Base-by-base conservation (phyloP, 2,329 filamentous ascomycete species). In the Claviceps purpurea region DNA sequence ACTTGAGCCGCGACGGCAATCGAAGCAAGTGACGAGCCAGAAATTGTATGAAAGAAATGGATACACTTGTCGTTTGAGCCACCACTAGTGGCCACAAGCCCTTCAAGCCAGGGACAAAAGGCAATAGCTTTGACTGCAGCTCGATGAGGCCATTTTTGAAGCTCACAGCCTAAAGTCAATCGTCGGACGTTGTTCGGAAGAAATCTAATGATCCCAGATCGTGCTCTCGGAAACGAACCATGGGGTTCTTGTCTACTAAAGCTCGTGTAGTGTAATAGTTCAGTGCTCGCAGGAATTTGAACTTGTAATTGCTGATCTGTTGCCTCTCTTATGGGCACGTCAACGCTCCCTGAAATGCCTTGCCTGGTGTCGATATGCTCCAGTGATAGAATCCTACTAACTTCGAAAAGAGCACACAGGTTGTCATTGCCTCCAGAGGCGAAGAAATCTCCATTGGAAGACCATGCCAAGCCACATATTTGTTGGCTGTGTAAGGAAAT, bases 71-170 rank as follows among this genome's bases (percentile, higher is more conserved):
- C 91, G 61, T 94, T 95, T 46, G 87, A 91, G 24, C 93, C 93
- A 41, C 93, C 91, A 3, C 93, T 89, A 1, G 91, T 94, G 14
- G 93, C 93, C 41, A 98, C 69, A 4, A 98, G 76, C 3, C 85
- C 86, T 24, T 86, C 80, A 52, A 91, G 86, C 91, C 90, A 98
- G 0, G 93, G 91, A 56, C 91, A 95, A 68, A 97, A 97, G 2
- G 93, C 89, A 59, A 97, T 93, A 37, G 93, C 93, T 68, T 98
- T 98, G 58, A 97, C 87, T 2, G 93, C 93, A 0, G 91, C 91
- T 26, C 81, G 81, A 64, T 98, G 89, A 11, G 74, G 67, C 79
- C 89, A 93, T 37, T 77, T 77, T 64, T 95, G 82, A 59, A 78
- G 84, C 60, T 86, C 81, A 34, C 74, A 70, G 6, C 79, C 79